These are phyloP conservation scores for Boechera stricta DNA, from an alignment of 345 rosid genomes.

Conservation along the genomic window DNA sequence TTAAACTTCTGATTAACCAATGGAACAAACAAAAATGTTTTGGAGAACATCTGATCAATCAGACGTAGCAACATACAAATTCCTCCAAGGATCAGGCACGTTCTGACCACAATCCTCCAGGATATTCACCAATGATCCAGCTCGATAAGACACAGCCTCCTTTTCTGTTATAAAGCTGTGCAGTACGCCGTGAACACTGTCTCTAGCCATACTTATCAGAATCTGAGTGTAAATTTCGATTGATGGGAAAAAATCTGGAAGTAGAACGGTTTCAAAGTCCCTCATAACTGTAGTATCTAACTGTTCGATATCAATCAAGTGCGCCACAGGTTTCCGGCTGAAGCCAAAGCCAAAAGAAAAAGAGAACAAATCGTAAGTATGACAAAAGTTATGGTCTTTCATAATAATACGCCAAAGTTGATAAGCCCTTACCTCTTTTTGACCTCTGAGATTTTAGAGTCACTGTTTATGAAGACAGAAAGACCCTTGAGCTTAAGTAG, in stretches of 20 bases:
- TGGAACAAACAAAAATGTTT: too few relatives aligned
- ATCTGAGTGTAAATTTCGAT: slow-evolving; percentile 48
- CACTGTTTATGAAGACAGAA: slow-evolving; percentile 41
- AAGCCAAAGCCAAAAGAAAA: neutral
- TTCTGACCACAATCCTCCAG: slow-evolving; percentile 61
- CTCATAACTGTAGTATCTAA: slow-evolving; percentile 46
- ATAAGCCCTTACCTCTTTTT: slow-evolving; percentile 50
- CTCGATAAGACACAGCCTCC: slow-evolving; percentile 42
- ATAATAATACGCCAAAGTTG: neutral
- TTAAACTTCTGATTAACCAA: slow-evolving; percentile 1
- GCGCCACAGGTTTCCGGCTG: slow-evolving; percentile 45
- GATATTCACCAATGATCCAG: slow-evolving; percentile 52
- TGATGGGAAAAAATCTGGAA: slow-evolving; percentile 52
- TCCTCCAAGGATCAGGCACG: slow-evolving; percentile 53
- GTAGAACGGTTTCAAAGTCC: slow-evolving; percentile 52
- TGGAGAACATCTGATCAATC: slow-evolving; percentile 27
- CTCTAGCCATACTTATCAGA: slow-evolving; percentile 61
- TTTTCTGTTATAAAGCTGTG: slow-evolving; percentile 56
- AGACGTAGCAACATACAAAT: slow-evolving; percentile 37
- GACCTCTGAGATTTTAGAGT: slow-evolving; percentile 32
- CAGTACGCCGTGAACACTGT: slow-evolving; percentile 53
- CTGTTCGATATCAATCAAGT: slow-evolving; percentile 47
- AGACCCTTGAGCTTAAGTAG: slow-evolving; percentile 53
- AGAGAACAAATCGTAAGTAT: slow-evolving; percentile 1
- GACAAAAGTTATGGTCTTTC: slow-evolving; percentile 13